Percentiles rank a stretch among this genome's conserved stretches.
These are phyloP conservation scores for Plectosphaerella sp. DNA, from an alignment of 2,329 filamentous ascomycete species.

Conservation along the genomic window DNA sequence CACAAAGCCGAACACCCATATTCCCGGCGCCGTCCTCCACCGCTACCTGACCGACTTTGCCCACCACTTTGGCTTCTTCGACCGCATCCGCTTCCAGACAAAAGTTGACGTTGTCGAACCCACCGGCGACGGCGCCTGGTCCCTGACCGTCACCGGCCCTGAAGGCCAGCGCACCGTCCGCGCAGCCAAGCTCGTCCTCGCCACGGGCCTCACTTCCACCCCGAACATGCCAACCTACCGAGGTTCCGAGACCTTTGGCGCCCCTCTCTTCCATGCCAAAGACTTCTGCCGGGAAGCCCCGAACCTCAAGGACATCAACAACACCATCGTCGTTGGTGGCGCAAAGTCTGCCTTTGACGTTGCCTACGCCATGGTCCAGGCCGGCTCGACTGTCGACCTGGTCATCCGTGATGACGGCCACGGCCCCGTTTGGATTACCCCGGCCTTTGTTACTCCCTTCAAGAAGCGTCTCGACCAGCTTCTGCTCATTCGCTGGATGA, in stretches of 20 bases:
- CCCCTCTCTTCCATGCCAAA: slow-evolving; percentile 37
- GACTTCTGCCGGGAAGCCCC: slow-evolving; percentile 31
- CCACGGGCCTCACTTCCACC: slow-evolving; percentile 42
- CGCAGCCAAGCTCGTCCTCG: slow-evolving; percentile 40
- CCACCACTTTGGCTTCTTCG: slow-evolving; percentile 40
- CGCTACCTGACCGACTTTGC: slow-evolving; percentile 32
- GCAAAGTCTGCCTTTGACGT: slow-evolving; percentile 62
- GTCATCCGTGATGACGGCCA: slow-evolving; percentile 54
- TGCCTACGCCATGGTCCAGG: slow-evolving; percentile 51
- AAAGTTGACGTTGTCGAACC: slow-evolving; percentile 39
- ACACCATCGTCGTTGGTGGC: slow-evolving; percentile 50
- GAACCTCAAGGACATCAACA: slow-evolving; percentile 24
- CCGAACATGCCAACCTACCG: slow-evolving; percentile 34
- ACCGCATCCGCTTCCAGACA: slow-evolving; percentile 44
- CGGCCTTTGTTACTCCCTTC: slow-evolving; percentile 40
- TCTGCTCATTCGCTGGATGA: slow-evolving; percentile 38
- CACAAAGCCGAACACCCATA: slow-evolving; percentile 25
- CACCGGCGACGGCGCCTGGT: slow-evolving; percentile 32
- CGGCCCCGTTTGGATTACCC: slow-evolving; percentile 48
- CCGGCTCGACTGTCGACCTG: slow-evolving; percentile 51
- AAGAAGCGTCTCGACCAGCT: slow-evolving; percentile 46
- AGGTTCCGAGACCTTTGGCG: slow-evolving; percentile 29
- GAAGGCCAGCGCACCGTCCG: slow-evolving; percentile 14
- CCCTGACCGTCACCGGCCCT: slow-evolving; percentile 22
- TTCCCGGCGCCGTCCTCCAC: slow-evolving; percentile 29